These are phyloP conservation scores for Trametes maxima DNA, from an alignment of 768 basidiomycete species.

Conservation along the genomic window DNA sequence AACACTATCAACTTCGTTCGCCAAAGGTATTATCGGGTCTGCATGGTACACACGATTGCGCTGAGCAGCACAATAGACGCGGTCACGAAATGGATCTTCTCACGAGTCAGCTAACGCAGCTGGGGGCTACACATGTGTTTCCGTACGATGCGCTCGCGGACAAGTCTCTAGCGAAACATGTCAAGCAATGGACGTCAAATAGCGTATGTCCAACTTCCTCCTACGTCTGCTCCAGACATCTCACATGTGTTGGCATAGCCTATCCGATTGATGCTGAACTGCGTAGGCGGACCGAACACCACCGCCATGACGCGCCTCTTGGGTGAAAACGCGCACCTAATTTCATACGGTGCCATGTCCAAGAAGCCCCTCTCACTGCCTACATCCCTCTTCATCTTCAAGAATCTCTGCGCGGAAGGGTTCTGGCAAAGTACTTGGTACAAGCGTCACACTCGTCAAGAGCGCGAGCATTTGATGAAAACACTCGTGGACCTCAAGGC, in stretches of 20 bases:
- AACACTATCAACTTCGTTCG: constrained; percentile 85
- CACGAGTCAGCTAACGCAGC: constrained; percentile 49
- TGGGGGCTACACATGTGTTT: constrained; percentile 78
- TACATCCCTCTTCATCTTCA: constrained; percentile 83
- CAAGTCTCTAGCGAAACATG: constrained; percentile 50
- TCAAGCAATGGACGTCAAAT: constrained; percentile 66
- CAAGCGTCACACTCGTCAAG: constrained; percentile 44
- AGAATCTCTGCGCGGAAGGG: constrained; percentile 72
- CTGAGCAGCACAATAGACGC: neutral
- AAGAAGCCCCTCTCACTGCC: constrained; percentile 78
- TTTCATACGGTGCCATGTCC: constrained; percentile 92
- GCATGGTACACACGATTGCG: too few relatives aligned
- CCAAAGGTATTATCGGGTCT: constrained; percentile 47
- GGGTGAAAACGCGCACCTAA: constrained; percentile 67
- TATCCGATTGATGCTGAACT: constrained; percentile 55
- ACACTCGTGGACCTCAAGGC: constrained; percentile 56
- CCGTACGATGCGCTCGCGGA: constrained; percentile 77
- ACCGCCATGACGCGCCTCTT: constrained; percentile 69
- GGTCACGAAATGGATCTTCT: constrained; percentile 52
- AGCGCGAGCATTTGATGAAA: constrained; percentile 39
- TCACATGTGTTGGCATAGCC: constrained; percentile 29
- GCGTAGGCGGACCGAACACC: constrained; percentile 68
- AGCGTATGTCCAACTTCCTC: constrained; percentile 44
- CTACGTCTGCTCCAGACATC: neutral
- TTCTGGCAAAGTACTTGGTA: constrained; percentile 85